Base-by-base conservation (phyloP, 2,329 filamentous ascomycete genomes). In the Fusarium algeriense region DNA sequence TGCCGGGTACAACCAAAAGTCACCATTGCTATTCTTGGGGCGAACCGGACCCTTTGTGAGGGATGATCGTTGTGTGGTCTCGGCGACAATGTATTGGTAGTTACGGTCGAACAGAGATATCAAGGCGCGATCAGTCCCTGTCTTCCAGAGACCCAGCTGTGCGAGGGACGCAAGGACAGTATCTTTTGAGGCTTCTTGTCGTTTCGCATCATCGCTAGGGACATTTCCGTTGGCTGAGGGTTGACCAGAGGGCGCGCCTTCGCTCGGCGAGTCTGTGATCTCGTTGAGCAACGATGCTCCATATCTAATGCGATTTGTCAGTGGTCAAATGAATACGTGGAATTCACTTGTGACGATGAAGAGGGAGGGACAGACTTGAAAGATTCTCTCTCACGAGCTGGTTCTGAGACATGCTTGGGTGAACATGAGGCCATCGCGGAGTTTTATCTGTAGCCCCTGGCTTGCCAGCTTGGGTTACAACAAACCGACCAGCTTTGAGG, bases 61-160 rank as follows among this genome's bases (percentile, higher is more conserved):
- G 1, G 79, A 79, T 7, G 79, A 80, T 28, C n/a, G 38, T 26
- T 52, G 55, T 2, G 85, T 85, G 7, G 85, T 83, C 69, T 88
- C 86, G 56, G 85, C 84, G 26, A 88, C 76, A 30, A 88, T 78
- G 59, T 86, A 82, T 65, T 88, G 85, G 59, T 81, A 75, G 12
- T 79, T 78, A 3, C 77, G 78, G 71, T 86, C 86, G 66, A 88
- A 87, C 20, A 88, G 78, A 5, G 86, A 87, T 58, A 88, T 80
- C n/a, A 87, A 64, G 20, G 80, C 78, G 38, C 85, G 81, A 28
- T 79, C 75, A 11, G 79, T 80, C 26, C 81, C 77, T 11, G 87
- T 78, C 15, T 83, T 81, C 59, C 83, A 76, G 13, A 82, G 79
- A 2, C 81, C 85, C 7, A 88, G 79, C 70, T 88, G 85, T 34